Evolutionary conservation across 306 rosid genomes (phyloP).

Genomic region (Lablab purpureus): DNA sequence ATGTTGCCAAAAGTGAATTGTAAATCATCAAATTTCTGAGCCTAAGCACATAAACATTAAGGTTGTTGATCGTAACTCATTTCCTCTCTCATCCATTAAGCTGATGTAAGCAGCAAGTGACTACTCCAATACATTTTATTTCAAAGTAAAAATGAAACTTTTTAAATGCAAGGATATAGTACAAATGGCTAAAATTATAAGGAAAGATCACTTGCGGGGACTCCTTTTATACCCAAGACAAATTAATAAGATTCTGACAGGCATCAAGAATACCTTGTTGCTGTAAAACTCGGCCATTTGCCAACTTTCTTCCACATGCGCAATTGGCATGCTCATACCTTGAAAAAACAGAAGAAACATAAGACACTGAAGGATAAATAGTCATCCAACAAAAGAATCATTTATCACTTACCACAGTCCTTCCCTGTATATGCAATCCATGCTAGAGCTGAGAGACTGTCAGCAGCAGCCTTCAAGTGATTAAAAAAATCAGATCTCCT

Average conservation of each 20-base stretch:
- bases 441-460: slow-evolving; percentile 94
- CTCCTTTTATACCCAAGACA: slow-evolving; percentile 1
- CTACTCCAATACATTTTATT: background rate
- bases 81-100: slow-evolving; percentile 37
- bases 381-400: slow-evolving; percentile 36
- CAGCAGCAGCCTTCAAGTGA: slow-evolving; percentile 89
- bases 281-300: slow-evolving; percentile 99
- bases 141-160: slow-evolving; percentile 2
- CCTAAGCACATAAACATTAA: slow-evolving; percentile 23
- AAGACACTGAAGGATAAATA: slow-evolving; percentile 40
- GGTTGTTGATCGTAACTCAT: slow-evolving; percentile 27
- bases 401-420: slow-evolving; percentile 74
- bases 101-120: slow-evolving; percentile 18
- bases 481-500: slow-evolving; percentile 85
- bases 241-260: slow-evolving; percentile 34
- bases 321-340: slow-evolving; percentile 99
- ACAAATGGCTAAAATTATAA: slow-evolving; percentile 10
- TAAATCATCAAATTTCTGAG: slow-evolving; percentile 25
- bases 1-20: slow-evolving; percentile 12
- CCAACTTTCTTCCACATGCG: slow-evolving; percentile 99
- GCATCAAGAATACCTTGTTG: slow-evolving; percentile 80
- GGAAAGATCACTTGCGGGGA: slow-evolving; percentile 33
- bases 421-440: slow-evolving; percentile 94
- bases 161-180: slow-evolving; percentile 17
- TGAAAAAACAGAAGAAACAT: slow-evolving; percentile 42